Conservation (phyloP, 495 filamentous ascomycete genomes). For the Talaromyces stipitatus region DNA sequence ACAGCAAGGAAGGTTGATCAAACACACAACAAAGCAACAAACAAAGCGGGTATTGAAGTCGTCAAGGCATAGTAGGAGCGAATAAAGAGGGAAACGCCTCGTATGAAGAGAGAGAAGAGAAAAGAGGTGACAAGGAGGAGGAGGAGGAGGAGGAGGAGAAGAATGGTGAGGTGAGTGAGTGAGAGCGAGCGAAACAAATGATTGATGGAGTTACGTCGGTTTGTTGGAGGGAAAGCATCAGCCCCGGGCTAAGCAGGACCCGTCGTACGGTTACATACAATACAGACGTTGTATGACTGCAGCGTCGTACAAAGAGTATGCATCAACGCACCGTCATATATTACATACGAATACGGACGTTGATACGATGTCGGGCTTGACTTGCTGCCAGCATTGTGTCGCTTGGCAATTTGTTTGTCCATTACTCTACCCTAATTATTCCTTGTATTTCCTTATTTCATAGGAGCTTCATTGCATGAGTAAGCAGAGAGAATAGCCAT, state of each 20-base stretch:
- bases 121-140: not conserved
- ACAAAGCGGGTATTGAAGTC: slow-evolving; percentile 18
- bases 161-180: slow-evolving; percentile 1
- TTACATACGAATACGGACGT: not conserved
- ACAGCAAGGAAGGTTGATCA: slow-evolving; percentile 10
- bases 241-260: not conserved
- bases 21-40: slow-evolving; percentile 14
- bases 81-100: not conserved
- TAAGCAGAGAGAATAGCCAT: not conserved
- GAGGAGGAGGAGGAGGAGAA: slow-evolving; percentile 3
- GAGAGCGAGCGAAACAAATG: slow-evolving; percentile 9
- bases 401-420: no score
- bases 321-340: not conserved
- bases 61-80: slow-evolving; percentile 8
- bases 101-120: slow-evolving; percentile 3
- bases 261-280: not conserved
- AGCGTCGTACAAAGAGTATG: not conserved
- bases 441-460: no score
- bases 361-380: not conserved
- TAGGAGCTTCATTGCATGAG: no score
- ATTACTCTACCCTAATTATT: no score
- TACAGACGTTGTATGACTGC: not conserved
- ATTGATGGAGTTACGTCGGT: slow-evolving; percentile 7
- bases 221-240: not conserved
- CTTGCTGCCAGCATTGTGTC: not conserved